Percentiles rank a stretch among this genome's conserved stretches.
These are phyloP conservation scores for Botrytis fabae DNA, from an alignment of 2,329 filamentous ascomycete species.

Conservation along the genomic window DNA sequence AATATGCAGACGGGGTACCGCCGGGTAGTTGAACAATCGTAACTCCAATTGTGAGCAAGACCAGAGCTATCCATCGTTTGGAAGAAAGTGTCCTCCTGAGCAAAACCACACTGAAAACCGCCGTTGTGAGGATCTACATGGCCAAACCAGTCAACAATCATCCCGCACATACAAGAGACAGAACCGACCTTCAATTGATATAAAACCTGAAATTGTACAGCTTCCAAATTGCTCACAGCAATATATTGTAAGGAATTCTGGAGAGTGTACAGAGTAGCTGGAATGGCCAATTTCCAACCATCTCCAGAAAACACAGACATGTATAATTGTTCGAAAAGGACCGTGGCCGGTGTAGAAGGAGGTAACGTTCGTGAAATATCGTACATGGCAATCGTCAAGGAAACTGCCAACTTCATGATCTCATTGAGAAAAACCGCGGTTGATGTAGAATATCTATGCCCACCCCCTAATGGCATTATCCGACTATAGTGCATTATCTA, in stretches of 20 bases:
- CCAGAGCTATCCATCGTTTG: slow-evolving; percentile 76
- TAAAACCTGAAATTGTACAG: slow-evolving; percentile 88
- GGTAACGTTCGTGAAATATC: slow-evolving; percentile 78
- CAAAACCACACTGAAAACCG: slow-evolving; percentile 80
- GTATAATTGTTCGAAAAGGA: slow-evolving; percentile 77
- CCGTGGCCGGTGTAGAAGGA: slow-evolving; percentile 75
- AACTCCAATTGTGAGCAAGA: slow-evolving; percentile 79
- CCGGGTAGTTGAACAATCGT: slow-evolving; percentile 80
- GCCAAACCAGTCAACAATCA: slow-evolving; percentile 25
- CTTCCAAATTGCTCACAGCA: slow-evolving; percentile 85
- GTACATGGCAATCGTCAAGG: slow-evolving; percentile 82
- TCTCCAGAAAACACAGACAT: slow-evolving; percentile 83
- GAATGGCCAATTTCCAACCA: slow-evolving; percentile 92
- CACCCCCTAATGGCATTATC: slow-evolving; percentile 81
- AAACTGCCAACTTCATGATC: slow-evolving; percentile 84
- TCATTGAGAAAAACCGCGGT: slow-evolving; percentile 95
- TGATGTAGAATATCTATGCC: slow-evolving; percentile 88
- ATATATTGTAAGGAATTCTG: slow-evolving; percentile 95
- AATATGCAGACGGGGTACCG: slow-evolving; percentile 55
- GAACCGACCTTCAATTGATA: slow-evolving; percentile 82
- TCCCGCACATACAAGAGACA: neutral
- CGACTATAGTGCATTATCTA: slow-evolving; percentile 93
- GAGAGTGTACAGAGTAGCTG: slow-evolving; percentile 82
- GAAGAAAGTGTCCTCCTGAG: slow-evolving; percentile 68
- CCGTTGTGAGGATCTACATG: slow-evolving; percentile 74